Conservation (phyloP, 202 grass and related monocot species). For the Musa balbisiana region DNA sequence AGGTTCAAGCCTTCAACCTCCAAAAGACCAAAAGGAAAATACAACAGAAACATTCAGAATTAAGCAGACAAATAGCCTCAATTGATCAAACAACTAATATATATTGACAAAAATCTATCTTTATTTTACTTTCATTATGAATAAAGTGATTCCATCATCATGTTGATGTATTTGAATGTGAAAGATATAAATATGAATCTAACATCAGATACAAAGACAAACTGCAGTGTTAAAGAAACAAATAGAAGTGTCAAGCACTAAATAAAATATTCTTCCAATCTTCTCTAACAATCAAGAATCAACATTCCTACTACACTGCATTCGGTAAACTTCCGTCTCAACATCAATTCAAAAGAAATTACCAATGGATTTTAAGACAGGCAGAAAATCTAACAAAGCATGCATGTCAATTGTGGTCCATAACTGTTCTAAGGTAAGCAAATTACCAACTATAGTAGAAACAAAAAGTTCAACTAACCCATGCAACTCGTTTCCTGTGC, state of each 20-base stretch:
- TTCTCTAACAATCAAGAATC: neutral
- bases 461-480: slow-evolving; percentile 44
- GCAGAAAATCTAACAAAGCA: neutral
- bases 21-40: too few species aligned
- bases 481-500: slow-evolving; percentile 60
- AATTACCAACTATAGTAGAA: neutral
- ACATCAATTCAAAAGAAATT: neutral
- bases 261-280: neutral
- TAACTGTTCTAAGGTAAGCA: neutral
- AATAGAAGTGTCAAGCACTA: neutral
- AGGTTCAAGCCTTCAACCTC: too few species aligned
- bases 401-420: neutral
- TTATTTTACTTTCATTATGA: neutral
- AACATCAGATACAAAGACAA: neutral
- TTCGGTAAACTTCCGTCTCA: neutral
- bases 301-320: neutral
- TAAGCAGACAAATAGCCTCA: too few species aligned
- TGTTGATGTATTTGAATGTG: neutral
- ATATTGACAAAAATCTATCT: neutral
- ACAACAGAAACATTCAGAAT: too few species aligned
- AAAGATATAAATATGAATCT: neutral
- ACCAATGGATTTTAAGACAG: too few species aligned
- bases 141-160: neutral
- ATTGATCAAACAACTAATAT: neutral
- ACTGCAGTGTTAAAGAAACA: neutral